Base-by-base conservation (phyloP, 2,329 filamentous ascomycete species). In the Aspergillus sp. region DNA sequence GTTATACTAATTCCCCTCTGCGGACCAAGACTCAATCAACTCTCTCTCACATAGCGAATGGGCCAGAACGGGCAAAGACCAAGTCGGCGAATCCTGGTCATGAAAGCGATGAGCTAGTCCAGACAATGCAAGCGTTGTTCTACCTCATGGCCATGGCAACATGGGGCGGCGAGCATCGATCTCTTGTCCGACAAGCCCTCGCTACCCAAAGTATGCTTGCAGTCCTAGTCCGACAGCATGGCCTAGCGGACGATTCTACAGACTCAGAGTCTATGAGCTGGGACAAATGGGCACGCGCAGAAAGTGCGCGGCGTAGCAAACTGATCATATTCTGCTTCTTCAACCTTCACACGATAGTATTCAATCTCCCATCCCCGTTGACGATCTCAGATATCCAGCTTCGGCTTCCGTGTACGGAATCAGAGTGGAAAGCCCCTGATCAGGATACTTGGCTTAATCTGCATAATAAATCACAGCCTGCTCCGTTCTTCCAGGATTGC, bases 341-440 rank as follows among this genome's bases (percentile, higher is more conserved):
- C 51, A 69, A 68, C 41, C 57, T 71, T 9, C 69, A 70, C 19
- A 63, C 56, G 15, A 67, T 70, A 47, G 60, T 65, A 11, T 71
- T 64, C 50, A 65, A 71, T 46, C 58, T 68, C 22, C 67, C 69
- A 2, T 62, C 69, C 5, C 50, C 65, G 4, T 66, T 71, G 2
- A 56, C 68, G 6, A 64, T 54, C 12, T 59, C 59, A 2, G 69
- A 71, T 47, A 40, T 70, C 9, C 56, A 67, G 12, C 30, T 69
- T 5, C 57, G 61, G 1, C 57, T 70, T 2, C 68, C 68, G 8
- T 70, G 63, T 34, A 58, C 60, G 24, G 61, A 64, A 9, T 19
- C 51, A 3, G 66, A 65, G 15, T 48, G 46, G 46, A 34, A 17
- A 4, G 46, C 46, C 1, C 27, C 27, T 2, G 27, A 30, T 30